Conservation (phyloP, 83 land plant genomes). For the Diphasiastrum complanatum region DNA sequence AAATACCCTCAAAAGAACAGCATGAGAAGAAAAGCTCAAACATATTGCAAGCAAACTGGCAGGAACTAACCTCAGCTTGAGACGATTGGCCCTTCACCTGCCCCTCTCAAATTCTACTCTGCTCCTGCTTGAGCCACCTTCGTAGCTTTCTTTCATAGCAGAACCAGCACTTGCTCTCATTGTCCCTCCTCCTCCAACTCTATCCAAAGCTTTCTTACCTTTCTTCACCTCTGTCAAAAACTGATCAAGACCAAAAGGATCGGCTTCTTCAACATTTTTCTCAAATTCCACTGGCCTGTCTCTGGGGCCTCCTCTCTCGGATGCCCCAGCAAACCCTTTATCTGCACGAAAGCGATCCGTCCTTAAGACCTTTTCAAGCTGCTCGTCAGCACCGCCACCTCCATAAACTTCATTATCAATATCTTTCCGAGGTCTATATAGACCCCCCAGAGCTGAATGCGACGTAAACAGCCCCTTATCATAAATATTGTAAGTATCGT, state of each 20-base stretch:
- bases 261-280: neutral
- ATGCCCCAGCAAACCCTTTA: constrained; percentile 15
- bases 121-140: constrained; percentile 15
- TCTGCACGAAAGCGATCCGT: constrained; percentile 9
- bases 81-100: too few relatives aligned
- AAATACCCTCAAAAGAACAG: too few relatives aligned
- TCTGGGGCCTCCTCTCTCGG: constrained; percentile 6
- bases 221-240: constrained; percentile 4
- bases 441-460: constrained; percentile 58
- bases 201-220: constrained; percentile 3
- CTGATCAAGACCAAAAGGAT: constrained; percentile 11
- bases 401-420: neutral
- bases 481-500: constrained; percentile 78
- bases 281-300: constrained; percentile 17
- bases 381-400: constrained; percentile 2
- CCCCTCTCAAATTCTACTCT: constrained; percentile 8
- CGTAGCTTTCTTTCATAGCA: constrained; percentile 2
- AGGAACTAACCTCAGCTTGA: too few relatives aligned
- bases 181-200: constrained; percentile 3
- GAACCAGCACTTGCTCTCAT: constrained; percentile 13
- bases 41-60: too few relatives aligned
- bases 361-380: constrained; percentile 6
- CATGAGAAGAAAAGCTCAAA: too few relatives aligned
- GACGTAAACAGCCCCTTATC: constrained; percentile 79
- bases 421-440: constrained; percentile 55